These are phyloP conservation scores for Juglanconis sp. DNA, from an alignment of 2,329 filamentous ascomycete species.

Conservation along the genomic window DNA sequence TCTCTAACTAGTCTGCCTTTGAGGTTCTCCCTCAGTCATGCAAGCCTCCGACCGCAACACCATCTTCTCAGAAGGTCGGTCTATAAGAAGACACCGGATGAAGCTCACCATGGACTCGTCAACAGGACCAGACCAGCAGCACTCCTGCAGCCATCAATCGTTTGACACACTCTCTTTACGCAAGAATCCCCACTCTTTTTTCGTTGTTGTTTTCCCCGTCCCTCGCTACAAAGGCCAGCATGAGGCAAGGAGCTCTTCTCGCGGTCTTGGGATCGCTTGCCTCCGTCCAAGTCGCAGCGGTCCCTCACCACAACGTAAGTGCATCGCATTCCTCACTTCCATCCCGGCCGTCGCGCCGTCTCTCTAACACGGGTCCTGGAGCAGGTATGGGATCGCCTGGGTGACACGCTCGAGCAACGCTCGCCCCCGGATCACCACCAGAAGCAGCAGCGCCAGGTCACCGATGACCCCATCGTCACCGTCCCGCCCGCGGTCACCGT, in stretches of 20 bases:
- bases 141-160: neutral
- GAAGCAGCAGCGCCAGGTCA: neutral
- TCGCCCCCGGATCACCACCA: neutral
- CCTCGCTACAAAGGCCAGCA: neutral
- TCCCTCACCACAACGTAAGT: conserved; percentile 4
- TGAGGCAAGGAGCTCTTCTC: conserved; percentile 7
- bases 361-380: neutral
- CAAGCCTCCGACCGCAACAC: neutral
- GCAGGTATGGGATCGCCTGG: conserved; percentile 5
- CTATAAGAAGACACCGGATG: neutral
- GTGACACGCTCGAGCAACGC: neutral
- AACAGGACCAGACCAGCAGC: neutral
- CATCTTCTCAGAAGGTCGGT: neutral
- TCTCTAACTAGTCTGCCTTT: neutral
- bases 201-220: neutral
- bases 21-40: conserved; percentile 13
- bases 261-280: conserved; percentile 2
- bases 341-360: neutral
- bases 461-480: neutral
- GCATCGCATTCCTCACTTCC: neutral
- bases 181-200: neutral
- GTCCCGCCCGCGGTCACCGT: neutral
- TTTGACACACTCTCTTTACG: neutral
- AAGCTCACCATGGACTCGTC: neutral
- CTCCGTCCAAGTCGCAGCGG: neutral